A percentile compares a stretch with the other conserved stretches of the same genome.
Evolutionary conservation across 306 rosid species (phyloP).

Genomic region (Parietaria judaica): DNA sequence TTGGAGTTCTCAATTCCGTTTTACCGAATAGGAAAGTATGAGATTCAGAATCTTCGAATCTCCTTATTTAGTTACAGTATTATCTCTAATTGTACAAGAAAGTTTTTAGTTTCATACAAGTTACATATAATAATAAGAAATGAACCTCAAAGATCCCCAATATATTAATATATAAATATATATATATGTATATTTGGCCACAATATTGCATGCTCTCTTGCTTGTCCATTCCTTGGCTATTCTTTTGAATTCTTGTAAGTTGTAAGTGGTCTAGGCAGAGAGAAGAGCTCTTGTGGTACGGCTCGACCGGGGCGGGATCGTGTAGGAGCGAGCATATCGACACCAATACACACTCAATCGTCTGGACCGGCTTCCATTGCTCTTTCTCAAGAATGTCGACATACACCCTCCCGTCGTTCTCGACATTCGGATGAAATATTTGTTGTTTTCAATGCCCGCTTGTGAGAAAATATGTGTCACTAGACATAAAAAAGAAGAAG

Average conservation of each 20-base stretch:
- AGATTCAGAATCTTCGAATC: no score
- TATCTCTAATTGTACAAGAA: no score
- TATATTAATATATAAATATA: no score
- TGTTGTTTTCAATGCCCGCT: background rate
- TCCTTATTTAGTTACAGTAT: no score
- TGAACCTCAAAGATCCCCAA: no score
- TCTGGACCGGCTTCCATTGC: conserved; percentile 27
- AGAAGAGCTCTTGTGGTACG: conserved; percentile 10
- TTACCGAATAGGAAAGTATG: no score
- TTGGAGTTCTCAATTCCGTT: no score
- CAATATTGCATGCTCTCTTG: conserved; percentile 16
- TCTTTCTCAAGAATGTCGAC: conserved; percentile 30
- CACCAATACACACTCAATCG: conserved; percentile 26
- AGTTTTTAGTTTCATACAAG: no score
- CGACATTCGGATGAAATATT: conserved; percentile 37
- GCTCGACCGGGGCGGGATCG: conserved; percentile 20
- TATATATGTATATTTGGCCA: no score
- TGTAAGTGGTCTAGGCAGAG: background rate
- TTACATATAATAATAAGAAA: no score
- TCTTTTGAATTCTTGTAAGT: conserved; percentile 1
- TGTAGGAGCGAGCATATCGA: conserved; percentile 30
- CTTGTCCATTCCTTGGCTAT: conserved; percentile 32
- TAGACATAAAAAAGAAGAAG: no score
- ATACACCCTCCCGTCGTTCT: conserved; percentile 26
- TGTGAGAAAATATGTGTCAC: no score